Percentiles rank a stretch among this genome's conserved stretches.
Evolutionary conservation across 352 stramenopile species (phyloP).

Genomic region (Pythium dissotocum): DNA sequence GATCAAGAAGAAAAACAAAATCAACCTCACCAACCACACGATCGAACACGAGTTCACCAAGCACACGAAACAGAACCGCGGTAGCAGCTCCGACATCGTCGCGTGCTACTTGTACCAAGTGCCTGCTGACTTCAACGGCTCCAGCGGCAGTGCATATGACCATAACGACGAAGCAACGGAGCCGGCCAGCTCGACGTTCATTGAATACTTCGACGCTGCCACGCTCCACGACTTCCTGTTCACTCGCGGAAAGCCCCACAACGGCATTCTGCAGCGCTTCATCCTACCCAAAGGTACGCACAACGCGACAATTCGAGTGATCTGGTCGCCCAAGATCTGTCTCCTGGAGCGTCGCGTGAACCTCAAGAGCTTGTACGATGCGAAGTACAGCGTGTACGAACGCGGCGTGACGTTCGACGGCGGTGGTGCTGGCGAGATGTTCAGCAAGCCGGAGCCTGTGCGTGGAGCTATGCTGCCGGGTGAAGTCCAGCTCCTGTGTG

Average conservation of each 20-base stretch:
- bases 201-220: slow-evolving; percentile 93
- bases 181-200: slow-evolving; percentile 43
- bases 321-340: slow-evolving; percentile 96
- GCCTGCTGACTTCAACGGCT: slow-evolving; percentile 10
- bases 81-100: slow-evolving; percentile 80
- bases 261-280: slow-evolving; percentile 95
- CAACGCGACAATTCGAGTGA: slow-evolving; percentile 90
- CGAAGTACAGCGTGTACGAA: slow-evolving; percentile 92
- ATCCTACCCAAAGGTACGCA: slow-evolving; percentile 90
- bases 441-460: slow-evolving; percentile 86
- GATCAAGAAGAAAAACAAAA: slow-evolving; percentile 92
- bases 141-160: background rate
- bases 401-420: slow-evolving; percentile 95
- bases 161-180: slow-evolving; percentile 4
- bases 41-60: slow-evolving; percentile 95
- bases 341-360: slow-evolving; percentile 93
- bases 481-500: slow-evolving; percentile 91
- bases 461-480: slow-evolving; percentile 88
- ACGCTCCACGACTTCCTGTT: slow-evolving; percentile 93
- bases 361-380: slow-evolving; percentile 88
- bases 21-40: slow-evolving; percentile 89
- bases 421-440: slow-evolving; percentile 64
- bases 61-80: slow-evolving; percentile 38
- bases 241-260: slow-evolving; percentile 85
- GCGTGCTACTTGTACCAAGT: slow-evolving; percentile 88